These are phyloP conservation scores for Nicotiana benthamiana DNA, from an alignment of 257 asterid genomes.

Conservation along the genomic window DNA sequence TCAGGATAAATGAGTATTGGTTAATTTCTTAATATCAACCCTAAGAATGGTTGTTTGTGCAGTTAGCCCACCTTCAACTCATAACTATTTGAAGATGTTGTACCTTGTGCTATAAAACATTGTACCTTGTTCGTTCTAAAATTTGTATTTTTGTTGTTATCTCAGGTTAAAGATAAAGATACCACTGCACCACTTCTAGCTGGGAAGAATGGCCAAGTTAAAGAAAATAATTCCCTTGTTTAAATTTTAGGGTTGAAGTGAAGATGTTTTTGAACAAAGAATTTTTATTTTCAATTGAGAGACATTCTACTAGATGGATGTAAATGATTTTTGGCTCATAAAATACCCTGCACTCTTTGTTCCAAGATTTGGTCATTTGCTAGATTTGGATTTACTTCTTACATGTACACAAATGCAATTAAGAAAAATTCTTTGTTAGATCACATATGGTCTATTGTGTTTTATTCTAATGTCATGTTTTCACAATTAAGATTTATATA, in stretches of 20 bases:
- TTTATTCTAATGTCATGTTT: not conserved
- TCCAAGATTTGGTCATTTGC: not conserved
- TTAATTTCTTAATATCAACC: too few species aligned
- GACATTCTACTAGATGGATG: not conserved
- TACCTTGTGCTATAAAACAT: not conserved
- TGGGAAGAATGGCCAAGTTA: slow-evolving; percentile 34
- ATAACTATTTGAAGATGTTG: not conserved
- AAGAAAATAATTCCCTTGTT: slow-evolving; percentile 40
- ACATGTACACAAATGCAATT: not conserved
- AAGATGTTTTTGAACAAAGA: not conserved
- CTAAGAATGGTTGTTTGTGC: too few species aligned
- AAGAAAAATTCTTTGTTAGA: not conserved
- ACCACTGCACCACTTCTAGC: slow-evolving; percentile 45
- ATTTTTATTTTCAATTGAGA: not conserved
- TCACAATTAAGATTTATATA: not conserved
- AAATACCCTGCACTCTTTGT: not conserved
- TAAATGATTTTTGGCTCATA: slow-evolving; percentile 8
- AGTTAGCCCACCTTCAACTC: not conserved
- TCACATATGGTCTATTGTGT: not conserved
- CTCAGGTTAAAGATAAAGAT: slow-evolving; percentile 65
- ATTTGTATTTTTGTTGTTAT: not conserved
- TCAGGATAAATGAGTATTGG: too few species aligned
- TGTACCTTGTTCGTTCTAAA: not conserved
- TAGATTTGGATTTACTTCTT: not conserved
- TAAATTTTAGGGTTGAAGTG: slow-evolving; percentile 8